Evolutionary conservation across 176 grass and related monocot species (phyloP).

Genomic region (Melocanna baccifera): DNA sequence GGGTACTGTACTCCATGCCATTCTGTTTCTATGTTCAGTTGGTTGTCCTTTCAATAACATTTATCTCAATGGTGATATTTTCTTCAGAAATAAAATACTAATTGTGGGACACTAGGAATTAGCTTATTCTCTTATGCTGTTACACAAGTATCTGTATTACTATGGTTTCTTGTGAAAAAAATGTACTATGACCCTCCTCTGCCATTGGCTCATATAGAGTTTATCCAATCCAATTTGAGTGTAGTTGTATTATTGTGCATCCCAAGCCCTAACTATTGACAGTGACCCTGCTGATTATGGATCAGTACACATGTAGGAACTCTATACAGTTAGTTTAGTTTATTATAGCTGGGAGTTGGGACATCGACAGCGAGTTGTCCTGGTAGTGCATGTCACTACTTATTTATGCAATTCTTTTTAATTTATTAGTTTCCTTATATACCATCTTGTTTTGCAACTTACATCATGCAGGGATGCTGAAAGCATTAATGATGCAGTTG

Average conservation of each 20-base stretch:
- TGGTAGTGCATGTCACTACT: neutral
- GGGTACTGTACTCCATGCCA: conserved; percentile 49
- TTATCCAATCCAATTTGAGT: conserved; percentile 1
- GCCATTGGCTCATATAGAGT: neutral
- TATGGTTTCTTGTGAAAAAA: neutral
- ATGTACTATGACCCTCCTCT: neutral
- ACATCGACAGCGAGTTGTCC: neutral
- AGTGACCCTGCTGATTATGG: neutral
- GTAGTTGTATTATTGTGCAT: neutral
- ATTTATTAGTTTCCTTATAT: neutral
- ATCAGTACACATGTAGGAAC: neutral
- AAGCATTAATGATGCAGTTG: conserved; percentile 87
- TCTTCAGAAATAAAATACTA: neutral
- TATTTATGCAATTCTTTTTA: conserved; percentile 5
- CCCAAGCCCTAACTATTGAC: conserved; percentile 14
- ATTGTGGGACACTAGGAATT: neutral
- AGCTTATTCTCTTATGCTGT: neutral
- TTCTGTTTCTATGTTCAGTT: neutral
- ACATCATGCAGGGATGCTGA: conserved; percentile 61
- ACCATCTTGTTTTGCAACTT: conserved; percentile 22
- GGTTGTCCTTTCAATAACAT: conserved; percentile 15
- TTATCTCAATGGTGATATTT: neutral
- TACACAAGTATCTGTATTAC: neutral
- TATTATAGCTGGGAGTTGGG: conserved; percentile 1
- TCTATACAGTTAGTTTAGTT: conserved; percentile 6